Percentiles rank a stretch among this genome's conserved stretches.
phyloP scores from a whole-genome alignment of 2,329 filamentous ascomycete species.

The Nothopassalora personata region DNA sequence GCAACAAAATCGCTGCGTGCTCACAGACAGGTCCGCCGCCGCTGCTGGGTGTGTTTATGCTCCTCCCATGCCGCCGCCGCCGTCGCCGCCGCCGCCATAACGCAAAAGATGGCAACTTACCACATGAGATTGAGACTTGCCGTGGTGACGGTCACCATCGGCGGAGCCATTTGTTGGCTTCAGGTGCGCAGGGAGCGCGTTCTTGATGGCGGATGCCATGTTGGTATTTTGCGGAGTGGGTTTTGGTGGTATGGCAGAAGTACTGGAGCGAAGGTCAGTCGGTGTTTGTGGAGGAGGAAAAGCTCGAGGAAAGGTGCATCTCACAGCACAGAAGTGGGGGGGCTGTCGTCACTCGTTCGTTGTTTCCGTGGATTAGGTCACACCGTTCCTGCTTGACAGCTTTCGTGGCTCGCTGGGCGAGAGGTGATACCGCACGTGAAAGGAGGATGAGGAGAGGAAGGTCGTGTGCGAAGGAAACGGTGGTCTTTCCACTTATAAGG shows the following conservation, averaged over 20 bases:
- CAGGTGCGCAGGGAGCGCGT: constrained; percentile 77
- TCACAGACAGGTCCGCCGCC: neutral
- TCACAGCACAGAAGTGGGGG: neutral
- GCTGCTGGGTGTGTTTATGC: neutral
- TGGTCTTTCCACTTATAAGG: neutral
- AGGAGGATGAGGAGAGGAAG: neutral
- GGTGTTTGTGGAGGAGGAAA: neutral
- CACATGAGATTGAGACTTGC: constrained; percentile 82
- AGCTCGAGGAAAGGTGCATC: neutral
- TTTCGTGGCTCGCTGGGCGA: neutral
- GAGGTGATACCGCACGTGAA: neutral
- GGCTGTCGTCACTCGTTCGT: neutral
- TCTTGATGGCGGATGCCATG: constrained; percentile 55
- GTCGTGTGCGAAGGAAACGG: neutral
- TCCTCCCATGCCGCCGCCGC: neutral
- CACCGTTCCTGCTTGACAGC: neutral
- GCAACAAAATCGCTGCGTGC: neutral
- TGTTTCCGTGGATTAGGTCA: neutral
- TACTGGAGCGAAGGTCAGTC: neutral
- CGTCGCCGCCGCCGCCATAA: constrained; percentile 5
- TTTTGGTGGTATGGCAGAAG: neutral
- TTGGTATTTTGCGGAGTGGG: constrained; percentile 11
- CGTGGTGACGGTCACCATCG: constrained; percentile 60
- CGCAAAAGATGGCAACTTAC: constrained; percentile 49
- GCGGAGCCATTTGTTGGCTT: constrained; percentile 52